A percentile compares a stretch with the other conserved stretches of the same genome.
Conservation (phyloP, 768 basidiomycete species). For the Rhodotorula toruloides region DNA sequence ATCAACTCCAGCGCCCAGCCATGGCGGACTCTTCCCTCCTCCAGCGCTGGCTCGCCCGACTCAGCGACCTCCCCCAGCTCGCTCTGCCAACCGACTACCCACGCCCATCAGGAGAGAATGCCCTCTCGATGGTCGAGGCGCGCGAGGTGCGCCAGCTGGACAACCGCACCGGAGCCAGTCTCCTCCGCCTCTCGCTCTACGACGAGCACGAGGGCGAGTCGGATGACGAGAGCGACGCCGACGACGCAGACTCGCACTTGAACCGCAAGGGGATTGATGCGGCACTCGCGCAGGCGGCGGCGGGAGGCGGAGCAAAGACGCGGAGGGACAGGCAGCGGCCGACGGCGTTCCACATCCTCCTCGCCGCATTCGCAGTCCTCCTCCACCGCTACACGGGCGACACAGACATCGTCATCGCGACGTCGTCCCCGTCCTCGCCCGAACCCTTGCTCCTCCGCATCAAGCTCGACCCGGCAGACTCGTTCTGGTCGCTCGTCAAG, state of each 20-base stretch:
- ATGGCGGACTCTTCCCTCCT: slow-evolving; percentile 38
- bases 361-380: slow-evolving; percentile 85
- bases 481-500: slow-evolving; percentile 80
- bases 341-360: slow-evolving; percentile 82
- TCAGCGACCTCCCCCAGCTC: slow-evolving; percentile 79
- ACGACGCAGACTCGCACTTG: slow-evolving; percentile 6
- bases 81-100: slow-evolving; percentile 96
- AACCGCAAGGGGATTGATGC: slow-evolving; percentile 41
- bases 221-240: slow-evolving; percentile 52
- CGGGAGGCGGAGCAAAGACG: too few species aligned
- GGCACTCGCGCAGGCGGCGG: not conserved
- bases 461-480: slow-evolving; percentile 73
- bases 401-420: slow-evolving; percentile 84
- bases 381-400: slow-evolving; percentile 94
- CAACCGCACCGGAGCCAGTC: slow-evolving; percentile 56
- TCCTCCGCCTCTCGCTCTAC: slow-evolving; percentile 70
- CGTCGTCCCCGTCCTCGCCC: slow-evolving; percentile 65
- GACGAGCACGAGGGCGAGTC: slow-evolving; percentile 55
- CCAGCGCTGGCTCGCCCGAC: slow-evolving; percentile 49
- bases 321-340: slow-evolving; percentile 48
- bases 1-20: too few species aligned
- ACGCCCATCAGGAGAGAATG: slow-evolving; percentile 59
- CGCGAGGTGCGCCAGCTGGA: slow-evolving; percentile 67
- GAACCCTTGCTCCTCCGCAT: slow-evolving; percentile 80
- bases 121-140: slow-evolving; percentile 70